A percentile compares a stretch with the other conserved stretches of the same genome.
Conservation (phyloP, 257 asterid species). For the Nyctanthes arbortristis region DNA sequence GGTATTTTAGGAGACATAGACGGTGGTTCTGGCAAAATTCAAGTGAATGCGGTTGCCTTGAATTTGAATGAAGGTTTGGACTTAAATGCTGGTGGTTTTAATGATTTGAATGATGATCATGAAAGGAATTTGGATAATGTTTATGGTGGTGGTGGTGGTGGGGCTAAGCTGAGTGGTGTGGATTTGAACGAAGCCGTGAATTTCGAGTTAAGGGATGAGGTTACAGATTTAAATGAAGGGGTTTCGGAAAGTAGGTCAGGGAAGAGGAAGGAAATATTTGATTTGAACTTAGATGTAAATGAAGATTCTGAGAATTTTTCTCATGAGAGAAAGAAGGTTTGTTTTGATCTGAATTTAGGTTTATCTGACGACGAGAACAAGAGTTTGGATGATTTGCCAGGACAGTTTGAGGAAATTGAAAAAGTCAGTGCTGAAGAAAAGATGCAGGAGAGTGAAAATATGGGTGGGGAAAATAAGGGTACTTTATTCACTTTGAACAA, state of each 20-base stretch:
- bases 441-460: conserved; percentile 28
- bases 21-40: conserved; percentile 31
- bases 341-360: conserved; percentile 83
- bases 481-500: conserved; percentile 19
- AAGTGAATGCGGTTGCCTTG: conserved; percentile 24
- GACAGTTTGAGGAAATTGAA: conserved; percentile 24
- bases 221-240: conserved; percentile 20
- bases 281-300: conserved; percentile 69
- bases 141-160: conserved; percentile 28
- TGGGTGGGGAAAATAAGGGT: conserved; percentile 27
- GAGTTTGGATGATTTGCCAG: conserved; percentile 34
- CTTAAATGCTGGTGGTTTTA: conserved; percentile 42
- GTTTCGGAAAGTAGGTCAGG: conserved; percentile 22
- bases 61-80: conserved; percentile 49
- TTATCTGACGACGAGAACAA: conserved; percentile 54
- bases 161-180: conserved; percentile 45
- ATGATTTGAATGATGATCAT: conserved; percentile 35
- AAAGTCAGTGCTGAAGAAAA: conserved; percentile 25
- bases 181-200: conserved; percentile 55
- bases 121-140: conserved; percentile 28
- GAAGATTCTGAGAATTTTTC: conserved; percentile 39
- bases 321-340: conserved; percentile 34
- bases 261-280: conserved; percentile 45
- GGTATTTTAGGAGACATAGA: conserved; percentile 27
- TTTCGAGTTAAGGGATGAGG: conserved; percentile 38